Evolutionary conservation across 2,329 filamentous ascomycete species (phyloP), one percentile per base, ranked within the genome.

Genomic region (Daldinia eschscholtzii): DNA sequence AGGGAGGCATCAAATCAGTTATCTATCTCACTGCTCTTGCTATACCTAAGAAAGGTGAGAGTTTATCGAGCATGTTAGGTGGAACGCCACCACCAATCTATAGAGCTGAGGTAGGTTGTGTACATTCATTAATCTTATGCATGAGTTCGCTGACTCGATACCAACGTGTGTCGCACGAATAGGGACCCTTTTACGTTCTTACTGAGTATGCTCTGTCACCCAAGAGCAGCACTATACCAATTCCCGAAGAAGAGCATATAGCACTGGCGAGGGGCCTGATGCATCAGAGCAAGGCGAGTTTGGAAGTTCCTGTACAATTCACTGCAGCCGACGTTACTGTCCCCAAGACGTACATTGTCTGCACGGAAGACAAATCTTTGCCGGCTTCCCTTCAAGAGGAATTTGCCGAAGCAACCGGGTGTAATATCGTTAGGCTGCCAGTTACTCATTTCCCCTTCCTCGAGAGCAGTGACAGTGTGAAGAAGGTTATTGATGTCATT

Each of bases 11-110:
- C 26, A 76, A 71, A 4, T 63, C 72, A 1, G 66, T 79, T 12
- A 48, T 79, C 0, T 79, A 76, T 35, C 52, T 80, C 1, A 61
- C 77, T 0, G 70, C 77, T 0, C 74, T 78, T 44, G 75, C 75
- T 1, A 41, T 78, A 0, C 73, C 77, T 0, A 44, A 57, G 41
- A 67, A 64, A 28, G 73, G 71, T 20, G 61, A 42, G 10, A 75
- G 67, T 46, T 53, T 75, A 39, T 18, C 64, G n/a, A 48, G 52
- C 4, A 9, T 65, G 7, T 9, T 74, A 26, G 74, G 71, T 10
- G 69, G 67, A 20, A 67, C 63, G n/a, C 64, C 64, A 3, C 65
- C 69, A 37, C 63, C 62, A 13, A 69, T 67, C n/a, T 68, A 65
- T 23, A 58, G 39, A 60, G 57, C 20, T 18, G 65, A 71, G 56